These are phyloP conservation scores for Botrytis cinerea DNA, from an alignment of 2,329 filamentous ascomycete genomes.

Conservation along the genomic window DNA sequence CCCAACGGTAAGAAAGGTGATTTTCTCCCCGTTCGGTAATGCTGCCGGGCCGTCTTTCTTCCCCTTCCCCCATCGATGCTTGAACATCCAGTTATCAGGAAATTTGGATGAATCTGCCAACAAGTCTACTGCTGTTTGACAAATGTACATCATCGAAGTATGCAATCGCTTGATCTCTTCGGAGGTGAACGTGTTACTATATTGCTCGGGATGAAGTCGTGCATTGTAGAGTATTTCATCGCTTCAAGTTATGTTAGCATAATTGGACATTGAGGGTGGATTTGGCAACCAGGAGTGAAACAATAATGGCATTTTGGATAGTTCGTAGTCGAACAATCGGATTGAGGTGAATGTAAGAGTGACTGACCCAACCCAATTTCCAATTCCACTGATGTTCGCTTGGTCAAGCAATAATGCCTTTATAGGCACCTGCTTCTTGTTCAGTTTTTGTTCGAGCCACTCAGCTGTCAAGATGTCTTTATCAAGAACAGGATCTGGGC, in stretches of 20 bases:
- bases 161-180: conserved; percentile 72
- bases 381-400: conserved; percentile 84
- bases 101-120: conserved; percentile 83
- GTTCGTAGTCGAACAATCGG: not conserved
- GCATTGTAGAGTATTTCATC: conserved; percentile 94
- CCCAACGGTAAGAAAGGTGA: conserved; percentile 85
- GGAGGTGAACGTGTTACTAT: conserved; percentile 77
- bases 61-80: conserved; percentile 85
- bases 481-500: conserved; percentile 88
- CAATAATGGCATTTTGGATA: not conserved
- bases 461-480: conserved; percentile 72
- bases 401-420: conserved; percentile 91
- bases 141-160: conserved; percentile 74
- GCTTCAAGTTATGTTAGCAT: conserved; percentile 40
- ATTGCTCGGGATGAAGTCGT: conserved; percentile 87
- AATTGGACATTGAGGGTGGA: not conserved
- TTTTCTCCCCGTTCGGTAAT: conserved; percentile 81
- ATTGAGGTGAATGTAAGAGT: not conserved
- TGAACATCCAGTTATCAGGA: conserved; percentile 85
- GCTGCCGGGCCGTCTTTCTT: conserved; percentile 68
- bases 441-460: conserved; percentile 73
- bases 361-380: conserved; percentile 87
- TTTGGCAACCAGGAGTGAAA: not conserved
- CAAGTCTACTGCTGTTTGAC: conserved; percentile 73
- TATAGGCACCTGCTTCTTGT: conserved; percentile 77